Percentiles rank a stretch among this genome's conserved stretches.
These are phyloP conservation scores for Parathielavia appendiculata DNA, from an alignment of 495 filamentous ascomycete genomes.

Conservation along the genomic window DNA sequence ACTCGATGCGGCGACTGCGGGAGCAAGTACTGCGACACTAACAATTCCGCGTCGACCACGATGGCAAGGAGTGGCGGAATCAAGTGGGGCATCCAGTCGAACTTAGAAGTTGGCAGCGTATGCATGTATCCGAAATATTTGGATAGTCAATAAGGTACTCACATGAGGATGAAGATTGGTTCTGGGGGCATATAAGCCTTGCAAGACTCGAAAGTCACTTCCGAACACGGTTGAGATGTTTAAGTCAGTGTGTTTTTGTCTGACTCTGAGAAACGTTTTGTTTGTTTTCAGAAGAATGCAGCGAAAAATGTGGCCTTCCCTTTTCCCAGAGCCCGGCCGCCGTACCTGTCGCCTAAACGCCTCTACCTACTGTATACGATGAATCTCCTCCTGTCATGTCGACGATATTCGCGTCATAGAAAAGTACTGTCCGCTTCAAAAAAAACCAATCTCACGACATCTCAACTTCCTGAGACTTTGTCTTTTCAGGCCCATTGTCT, in stretches of 20 bases:
- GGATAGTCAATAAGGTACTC: too few species aligned
- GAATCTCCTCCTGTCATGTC: too few species aligned
- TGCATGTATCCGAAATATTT: neutral
- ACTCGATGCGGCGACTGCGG: neutral
- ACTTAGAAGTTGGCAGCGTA: neutral
- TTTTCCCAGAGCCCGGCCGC: constrained; percentile 7
- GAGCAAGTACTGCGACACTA: constrained; percentile 7
- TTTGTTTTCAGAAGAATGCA: neutral
- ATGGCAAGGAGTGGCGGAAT: constrained; percentile 9
- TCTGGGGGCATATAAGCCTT: too few species aligned
- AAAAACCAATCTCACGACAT: constrained; percentile 21
- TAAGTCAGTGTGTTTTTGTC: too few species aligned
- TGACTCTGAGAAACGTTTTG: too few species aligned
- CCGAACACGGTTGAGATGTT: too few species aligned
- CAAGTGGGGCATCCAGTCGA: constrained; percentile 6
- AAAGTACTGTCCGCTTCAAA: neutral
- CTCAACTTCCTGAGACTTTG: constrained; percentile 26
- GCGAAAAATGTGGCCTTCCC: neutral
- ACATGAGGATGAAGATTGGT: too few species aligned
- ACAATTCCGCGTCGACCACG: constrained; percentile 15
- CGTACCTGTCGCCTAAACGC: constrained; percentile 8
- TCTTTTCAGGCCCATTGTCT: constrained; percentile 28
- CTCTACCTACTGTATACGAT: constrained; percentile 3
- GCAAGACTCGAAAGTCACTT: too few species aligned
- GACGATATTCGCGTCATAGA: neutral